Evolutionary conservation across 2,329 filamentous ascomycete species (phyloP), one percentile per base, ranked within the genome.

Genomic region (Amauroascus niger): DNA sequence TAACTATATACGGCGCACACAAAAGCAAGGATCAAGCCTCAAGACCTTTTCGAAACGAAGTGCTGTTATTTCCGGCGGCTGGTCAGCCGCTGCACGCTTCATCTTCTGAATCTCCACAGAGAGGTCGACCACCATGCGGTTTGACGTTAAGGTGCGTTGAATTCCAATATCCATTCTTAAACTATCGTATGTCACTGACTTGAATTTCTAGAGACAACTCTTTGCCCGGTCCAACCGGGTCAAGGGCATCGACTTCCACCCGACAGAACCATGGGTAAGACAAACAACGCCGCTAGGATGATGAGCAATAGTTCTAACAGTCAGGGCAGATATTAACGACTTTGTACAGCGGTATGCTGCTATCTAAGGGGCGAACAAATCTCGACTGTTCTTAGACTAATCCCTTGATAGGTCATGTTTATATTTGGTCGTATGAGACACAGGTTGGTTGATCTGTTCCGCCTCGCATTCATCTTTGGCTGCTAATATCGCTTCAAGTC

Each of bases 371-470:
- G 52, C 40, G 45, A 26, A 26, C 24, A 39, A 6, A 18, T 9
- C 13, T 16, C 33, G 16, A n/a, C 11, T 59, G 49, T 54, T 58
- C 56, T 55, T 53, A 64, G 67, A 64, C 55, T 56, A 33, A 56
- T 33, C 30, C 40, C n/a, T 60, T 52, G 60, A 55, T 58, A 89
- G 88, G 93, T 71, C 91, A 97, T 77, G 93, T 95, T 69, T 94
- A 97, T 76, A 97, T 98, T 69, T 97, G 93, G 90, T 96, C 91
- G 32, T 95, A 95, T 73, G 91, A 95, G 74, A 94, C 89, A 49
- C 89, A 95, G 71, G 76, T 78, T 69, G 55, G 68, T 50, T 43
- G 62, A 45, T 9, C 46, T n/a, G 3, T 18, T 28, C 13, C 16
- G 13, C 30, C 33, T 37, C 22, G 18, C 11, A 16, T 22, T 24